These are phyloP conservation scores for Rosa hybrid DNA, from an alignment of 331 rosid species.

Conservation along the genomic window DNA sequence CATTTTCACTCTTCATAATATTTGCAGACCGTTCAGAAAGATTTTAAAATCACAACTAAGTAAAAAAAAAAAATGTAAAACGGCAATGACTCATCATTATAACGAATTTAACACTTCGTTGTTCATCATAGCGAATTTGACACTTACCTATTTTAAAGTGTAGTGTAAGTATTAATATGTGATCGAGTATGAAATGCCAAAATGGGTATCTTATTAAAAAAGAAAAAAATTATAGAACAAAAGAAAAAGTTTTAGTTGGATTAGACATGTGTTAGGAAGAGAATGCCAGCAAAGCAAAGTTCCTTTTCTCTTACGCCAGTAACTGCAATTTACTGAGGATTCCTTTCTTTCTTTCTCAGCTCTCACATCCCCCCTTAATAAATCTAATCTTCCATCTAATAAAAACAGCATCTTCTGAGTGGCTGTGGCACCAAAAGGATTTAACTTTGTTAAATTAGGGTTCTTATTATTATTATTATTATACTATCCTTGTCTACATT, in stretches of 20 bases:
- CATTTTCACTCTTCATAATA: neutral
- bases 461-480: conserved; percentile 25
- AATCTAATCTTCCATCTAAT: neutral
- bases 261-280: neutral
- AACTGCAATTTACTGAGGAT: conserved; percentile 7
- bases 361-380: conserved; percentile 13
- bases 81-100: neutral
- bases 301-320: conserved; percentile 27
- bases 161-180: no score
- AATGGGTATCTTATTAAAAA: neutral
- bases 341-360: conserved; percentile 25
- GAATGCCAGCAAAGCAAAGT: conserved; percentile 30
- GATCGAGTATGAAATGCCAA: neutral
- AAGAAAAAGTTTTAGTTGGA: neutral
- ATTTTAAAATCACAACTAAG: no score
- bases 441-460: conserved; percentile 40
- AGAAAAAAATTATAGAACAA: no score
- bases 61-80: neutral
- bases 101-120: neutral
- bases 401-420: conserved; percentile 13
- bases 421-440: conserved; percentile 23
- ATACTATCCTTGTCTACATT: neutral
- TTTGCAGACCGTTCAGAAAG: neutral
- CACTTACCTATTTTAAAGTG: neutral
- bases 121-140: neutral